A percentile compares a stretch with the other conserved stretches of the same genome.
These are phyloP conservation scores for Arthrocladium fulminans DNA, from an alignment of 2,329 filamentous ascomycete genomes.

Conservation along the genomic window DNA sequence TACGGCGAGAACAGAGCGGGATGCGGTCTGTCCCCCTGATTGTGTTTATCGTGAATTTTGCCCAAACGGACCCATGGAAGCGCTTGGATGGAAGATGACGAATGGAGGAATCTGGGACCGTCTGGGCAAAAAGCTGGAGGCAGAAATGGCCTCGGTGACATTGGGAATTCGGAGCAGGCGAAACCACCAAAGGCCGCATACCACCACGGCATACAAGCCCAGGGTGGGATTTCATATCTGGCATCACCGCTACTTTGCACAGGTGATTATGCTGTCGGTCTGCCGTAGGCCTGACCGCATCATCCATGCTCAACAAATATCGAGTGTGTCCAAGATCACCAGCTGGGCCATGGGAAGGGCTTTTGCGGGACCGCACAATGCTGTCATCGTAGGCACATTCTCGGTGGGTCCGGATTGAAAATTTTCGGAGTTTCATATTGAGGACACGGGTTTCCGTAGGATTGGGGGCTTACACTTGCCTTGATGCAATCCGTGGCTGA, in stretches of 20 bases:
- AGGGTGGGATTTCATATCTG: background rate
- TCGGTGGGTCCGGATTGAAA: background rate
- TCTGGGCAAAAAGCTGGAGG: slow-evolving; percentile 2
- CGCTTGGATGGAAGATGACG: background rate
- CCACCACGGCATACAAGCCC: too few relatives aligned
- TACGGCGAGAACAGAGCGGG: background rate
- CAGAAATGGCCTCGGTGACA: slow-evolving; percentile 5
- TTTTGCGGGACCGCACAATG: background rate
- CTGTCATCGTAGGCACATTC: background rate
- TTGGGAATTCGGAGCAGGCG: background rate
- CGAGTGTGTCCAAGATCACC: background rate
- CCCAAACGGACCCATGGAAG: background rate
- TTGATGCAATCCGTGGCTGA: too few relatives aligned
- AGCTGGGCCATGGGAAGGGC: background rate
- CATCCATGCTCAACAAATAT: background rate
- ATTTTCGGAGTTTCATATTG: background rate
- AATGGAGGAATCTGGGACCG: background rate
- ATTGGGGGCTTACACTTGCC: too few relatives aligned
- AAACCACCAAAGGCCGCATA: too few relatives aligned
- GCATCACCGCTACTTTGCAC: background rate
- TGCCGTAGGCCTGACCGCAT: background rate
- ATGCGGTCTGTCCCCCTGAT: background rate
- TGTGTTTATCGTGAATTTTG: background rate
- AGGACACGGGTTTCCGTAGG: background rate
- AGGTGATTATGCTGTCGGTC: background rate